phyloP scores from a whole-genome alignment of 2,329 filamentous ascomycete species.

The Botrytis deweyae region DNA sequence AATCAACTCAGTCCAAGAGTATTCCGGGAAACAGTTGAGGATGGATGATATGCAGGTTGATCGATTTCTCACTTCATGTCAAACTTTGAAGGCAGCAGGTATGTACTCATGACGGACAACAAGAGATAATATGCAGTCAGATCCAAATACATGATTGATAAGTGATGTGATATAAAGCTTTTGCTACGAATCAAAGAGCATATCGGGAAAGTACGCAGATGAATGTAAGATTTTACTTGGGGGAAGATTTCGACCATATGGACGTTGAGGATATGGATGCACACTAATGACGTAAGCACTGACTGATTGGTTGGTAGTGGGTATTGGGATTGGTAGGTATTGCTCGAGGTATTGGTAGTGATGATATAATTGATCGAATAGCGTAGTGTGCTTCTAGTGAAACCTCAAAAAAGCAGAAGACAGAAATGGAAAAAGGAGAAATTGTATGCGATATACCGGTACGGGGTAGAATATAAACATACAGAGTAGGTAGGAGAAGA shows the following conservation, averaged over 20 bases:
- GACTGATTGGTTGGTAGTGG: not conserved
- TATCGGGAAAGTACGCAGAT: not conserved
- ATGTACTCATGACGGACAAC: conserved; percentile 1
- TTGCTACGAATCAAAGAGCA: not conserved
- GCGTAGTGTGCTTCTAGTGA: not conserved
- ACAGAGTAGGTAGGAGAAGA: too few species aligned
- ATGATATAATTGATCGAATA: not conserved
- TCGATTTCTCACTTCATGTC: not conserved
- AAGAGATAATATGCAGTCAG: not conserved
- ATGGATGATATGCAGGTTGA: not conserved
- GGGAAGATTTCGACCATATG: not conserved
- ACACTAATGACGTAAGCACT: not conserved
- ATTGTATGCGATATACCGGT: not conserved
- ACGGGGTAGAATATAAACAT: not conserved
- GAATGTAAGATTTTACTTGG: not conserved
- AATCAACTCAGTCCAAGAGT: not conserved
- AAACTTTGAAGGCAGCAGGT: conserved; percentile 3
- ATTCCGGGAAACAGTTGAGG: not conserved
- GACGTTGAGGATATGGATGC: not conserved
- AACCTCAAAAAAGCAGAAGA: not conserved
- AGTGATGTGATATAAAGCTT: not conserved
- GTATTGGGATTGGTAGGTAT: too few species aligned
- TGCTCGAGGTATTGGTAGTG: not conserved
- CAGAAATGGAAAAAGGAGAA: not conserved
- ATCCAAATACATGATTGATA: not conserved